Evolutionary conservation across 129 eudicot species (phyloP).

Genomic region (Flaveria bidentis): DNA sequence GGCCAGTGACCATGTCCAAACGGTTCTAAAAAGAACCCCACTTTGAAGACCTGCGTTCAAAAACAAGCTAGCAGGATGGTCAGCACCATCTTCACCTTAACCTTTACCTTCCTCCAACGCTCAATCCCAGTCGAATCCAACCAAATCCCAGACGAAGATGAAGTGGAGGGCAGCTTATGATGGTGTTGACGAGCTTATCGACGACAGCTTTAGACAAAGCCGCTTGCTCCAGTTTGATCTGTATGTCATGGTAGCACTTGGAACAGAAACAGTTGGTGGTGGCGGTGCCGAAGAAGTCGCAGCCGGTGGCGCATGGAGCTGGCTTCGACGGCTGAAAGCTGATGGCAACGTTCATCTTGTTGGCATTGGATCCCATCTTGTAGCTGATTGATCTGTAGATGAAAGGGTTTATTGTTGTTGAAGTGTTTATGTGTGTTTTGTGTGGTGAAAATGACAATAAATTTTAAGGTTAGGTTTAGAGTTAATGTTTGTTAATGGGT

Average conservation of each 20-base stretch:
- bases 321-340: constrained; percentile 59
- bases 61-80: constrained; percentile 95
- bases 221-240: constrained; percentile 42
- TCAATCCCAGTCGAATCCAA: too few relatives aligned
- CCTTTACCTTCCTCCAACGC: too few relatives aligned
- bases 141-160: too few relatives aligned
- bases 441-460: too few relatives aligned
- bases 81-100: constrained; percentile 99
- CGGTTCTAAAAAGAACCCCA: constrained; percentile 93
- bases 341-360: not conserved
- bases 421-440: too few relatives aligned
- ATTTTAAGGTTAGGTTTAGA: too few relatives aligned
- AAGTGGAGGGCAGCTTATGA: constrained; percentile 3
- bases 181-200: constrained; percentile 34
- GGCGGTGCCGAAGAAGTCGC: constrained; percentile 79
- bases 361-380: too few relatives aligned
- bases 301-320: constrained; percentile 58
- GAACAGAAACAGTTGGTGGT: constrained; percentile 66
- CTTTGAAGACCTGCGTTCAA: constrained; percentile 90
- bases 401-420: too few relatives aligned
- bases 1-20: constrained; percentile 97
- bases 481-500: too few relatives aligned
- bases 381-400: too few relatives aligned
- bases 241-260: constrained; percentile 57
- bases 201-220: constrained; percentile 48